These are phyloP conservation scores for Excoecaria cochinchinensis DNA, from an alignment of 345 rosid genomes.

Conservation along the genomic window DNA sequence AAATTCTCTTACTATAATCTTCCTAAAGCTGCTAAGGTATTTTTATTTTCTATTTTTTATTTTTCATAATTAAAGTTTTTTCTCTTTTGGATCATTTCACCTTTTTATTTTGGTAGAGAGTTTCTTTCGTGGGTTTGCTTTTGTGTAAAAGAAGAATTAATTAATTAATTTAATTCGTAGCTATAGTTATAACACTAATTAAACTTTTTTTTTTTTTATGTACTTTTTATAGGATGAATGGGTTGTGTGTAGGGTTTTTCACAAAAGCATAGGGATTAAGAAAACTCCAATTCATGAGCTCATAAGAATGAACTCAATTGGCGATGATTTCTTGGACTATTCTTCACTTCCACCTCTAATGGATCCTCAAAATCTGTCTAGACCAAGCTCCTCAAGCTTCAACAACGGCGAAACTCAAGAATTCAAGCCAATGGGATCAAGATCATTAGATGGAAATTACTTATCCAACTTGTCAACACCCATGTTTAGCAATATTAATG, in stretches of 20 bases:
- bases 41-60: neutral
- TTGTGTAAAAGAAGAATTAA: conserved; percentile 36
- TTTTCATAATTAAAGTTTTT: neutral
- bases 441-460: conserved; percentile 23
- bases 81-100: conserved; percentile 11
- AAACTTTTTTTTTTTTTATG: neutral
- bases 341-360: conserved; percentile 58
- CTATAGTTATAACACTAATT: neutral
- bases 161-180: neutral
- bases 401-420: conserved; percentile 24
- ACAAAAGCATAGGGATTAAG: conserved; percentile 61
- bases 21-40: conserved; percentile 68
- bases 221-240: conserved; percentile 72
- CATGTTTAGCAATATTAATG: neutral
- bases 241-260: conserved; percentile 94
- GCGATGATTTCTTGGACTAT: conserved; percentile 45
- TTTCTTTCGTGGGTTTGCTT: conserved; percentile 37
- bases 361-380: conserved; percentile 26
- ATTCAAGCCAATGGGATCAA: conserved; percentile 26
- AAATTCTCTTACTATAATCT: conserved; percentile 67
- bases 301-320: conserved; percentile 39
- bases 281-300: conserved; percentile 40
- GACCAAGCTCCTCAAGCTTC: conserved; percentile 31
- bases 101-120: conserved; percentile 33
- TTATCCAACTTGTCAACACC: neutral